Evolutionary conservation across 106 monocot species (phyloP).

Genomic region (Ottelia alismoides): DNA sequence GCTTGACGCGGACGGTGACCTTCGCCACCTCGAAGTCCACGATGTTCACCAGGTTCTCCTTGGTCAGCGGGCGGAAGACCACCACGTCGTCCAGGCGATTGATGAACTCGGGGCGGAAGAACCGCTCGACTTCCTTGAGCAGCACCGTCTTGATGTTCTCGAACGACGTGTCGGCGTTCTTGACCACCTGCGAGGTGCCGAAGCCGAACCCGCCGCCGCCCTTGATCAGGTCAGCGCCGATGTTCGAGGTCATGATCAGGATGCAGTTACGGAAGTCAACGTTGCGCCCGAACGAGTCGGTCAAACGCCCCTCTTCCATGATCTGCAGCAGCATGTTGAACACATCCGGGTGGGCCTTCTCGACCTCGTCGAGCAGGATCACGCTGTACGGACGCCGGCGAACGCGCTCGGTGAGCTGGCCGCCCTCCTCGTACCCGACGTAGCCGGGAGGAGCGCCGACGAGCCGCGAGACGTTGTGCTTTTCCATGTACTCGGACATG

Average conservation of each 20-base stretch:
- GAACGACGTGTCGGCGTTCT: slow-evolving; percentile 30
- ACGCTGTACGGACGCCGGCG: slow-evolving; percentile 52
- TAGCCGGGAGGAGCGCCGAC: slow-evolving; percentile 88
- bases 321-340: slow-evolving; percentile 39
- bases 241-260: slow-evolving; percentile 59
- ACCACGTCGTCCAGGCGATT: slow-evolving; percentile 55
- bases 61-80: slow-evolving; percentile 45
- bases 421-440: slow-evolving; percentile 59
- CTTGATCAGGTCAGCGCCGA: slow-evolving; percentile 65
- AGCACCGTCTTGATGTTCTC: slow-evolving; percentile 22
- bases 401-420: slow-evolving; percentile 45
- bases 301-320: slow-evolving; percentile 61
- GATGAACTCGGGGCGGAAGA: slow-evolving; percentile 51
- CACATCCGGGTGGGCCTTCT: too few species aligned
- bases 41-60: slow-evolving; percentile 50
- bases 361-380: slow-evolving; percentile 40
- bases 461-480: slow-evolving; percentile 61
- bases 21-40: slow-evolving; percentile 50
- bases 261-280: slow-evolving; percentile 54
- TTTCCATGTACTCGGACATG: slow-evolving; percentile 95
- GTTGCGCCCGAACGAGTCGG: too few species aligned
- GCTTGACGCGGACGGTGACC: slow-evolving; percentile 32
- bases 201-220: too few species aligned
- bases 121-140: slow-evolving; percentile 43
- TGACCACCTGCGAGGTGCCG: slow-evolving; percentile 39